These are phyloP conservation scores for Nemophila menziesii DNA, from an alignment of 257 asterid species.

Conservation along the genomic window DNA sequence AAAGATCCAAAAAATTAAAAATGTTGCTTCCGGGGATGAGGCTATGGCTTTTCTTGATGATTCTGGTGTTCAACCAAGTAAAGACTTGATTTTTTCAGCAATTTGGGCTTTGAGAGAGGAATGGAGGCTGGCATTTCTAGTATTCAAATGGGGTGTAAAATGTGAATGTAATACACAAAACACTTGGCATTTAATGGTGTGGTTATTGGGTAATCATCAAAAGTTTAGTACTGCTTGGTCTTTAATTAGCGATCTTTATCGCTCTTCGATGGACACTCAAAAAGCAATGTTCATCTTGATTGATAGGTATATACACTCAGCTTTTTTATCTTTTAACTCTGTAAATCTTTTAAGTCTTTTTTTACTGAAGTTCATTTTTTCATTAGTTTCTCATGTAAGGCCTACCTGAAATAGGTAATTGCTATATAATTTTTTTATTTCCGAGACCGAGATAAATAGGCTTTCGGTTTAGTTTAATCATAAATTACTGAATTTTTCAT, in stretches of 20 bases:
- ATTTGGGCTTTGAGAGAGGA: conserved; percentile 64
- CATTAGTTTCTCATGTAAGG: too few species aligned
- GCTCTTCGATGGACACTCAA: conserved; percentile 37
- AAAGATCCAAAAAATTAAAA: conserved; percentile 34
- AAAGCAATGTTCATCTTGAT: conserved; percentile 69
- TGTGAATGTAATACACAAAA: conserved; percentile 47
- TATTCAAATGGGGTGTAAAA: conserved; percentile 76
- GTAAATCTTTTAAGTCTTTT: neutral
- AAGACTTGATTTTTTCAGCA: conserved; percentile 36
- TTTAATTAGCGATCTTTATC: conserved; percentile 45
- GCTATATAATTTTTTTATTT: neutral
- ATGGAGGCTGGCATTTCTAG: conserved; percentile 79
- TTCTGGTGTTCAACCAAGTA: conserved; percentile 36
- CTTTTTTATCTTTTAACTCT: neutral
- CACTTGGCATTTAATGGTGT: conserved; percentile 63
- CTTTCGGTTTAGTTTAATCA: too few species aligned
- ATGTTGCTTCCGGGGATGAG: conserved; percentile 56
- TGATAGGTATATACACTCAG: conserved; percentile 44
- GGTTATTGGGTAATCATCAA: conserved; percentile 71
- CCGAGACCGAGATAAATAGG: too few species aligned
- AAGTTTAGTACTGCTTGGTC: conserved; percentile 94
- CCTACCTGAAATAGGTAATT: neutral
- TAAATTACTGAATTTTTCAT: neutral
- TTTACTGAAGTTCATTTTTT: neutral
- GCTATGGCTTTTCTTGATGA: conserved; percentile 62